phyloP scores from a whole-genome alignment of 2,329 filamentous ascomycete genomes.

The Pseudogymnoascus sp. region DNA sequence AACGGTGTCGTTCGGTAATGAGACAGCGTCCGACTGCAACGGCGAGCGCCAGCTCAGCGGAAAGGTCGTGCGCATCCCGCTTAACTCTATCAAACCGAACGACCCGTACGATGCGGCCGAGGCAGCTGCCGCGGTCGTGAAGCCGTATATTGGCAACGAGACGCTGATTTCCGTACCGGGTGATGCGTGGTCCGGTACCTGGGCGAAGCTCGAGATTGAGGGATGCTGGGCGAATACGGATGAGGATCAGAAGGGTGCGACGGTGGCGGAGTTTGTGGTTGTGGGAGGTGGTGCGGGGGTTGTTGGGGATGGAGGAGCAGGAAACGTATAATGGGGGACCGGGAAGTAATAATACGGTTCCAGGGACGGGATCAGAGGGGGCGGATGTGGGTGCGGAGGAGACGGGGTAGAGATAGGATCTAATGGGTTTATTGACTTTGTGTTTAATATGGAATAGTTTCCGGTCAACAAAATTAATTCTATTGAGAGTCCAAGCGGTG shows the following conservation, averaged over 20 bases:
- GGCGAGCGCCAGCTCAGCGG: conserved; percentile 10
- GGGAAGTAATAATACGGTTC: neutral
- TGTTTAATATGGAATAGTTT: neutral
- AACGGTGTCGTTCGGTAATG: conserved; percentile 43
- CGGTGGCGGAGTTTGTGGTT: conserved; percentile 44
- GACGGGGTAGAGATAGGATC: neutral
- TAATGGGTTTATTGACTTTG: neutral
- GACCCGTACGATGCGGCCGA: conserved; percentile 20
- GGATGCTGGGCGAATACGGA: conserved; percentile 33
- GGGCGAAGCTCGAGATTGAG: conserved; percentile 34
- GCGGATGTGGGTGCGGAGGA: neutral
- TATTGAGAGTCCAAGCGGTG: neutral
- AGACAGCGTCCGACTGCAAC: conserved; percentile 14
- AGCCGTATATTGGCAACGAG: conserved; percentile 24
- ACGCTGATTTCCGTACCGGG: conserved; percentile 21
- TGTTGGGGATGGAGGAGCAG: neutral
- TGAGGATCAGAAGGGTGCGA: conserved; percentile 35
- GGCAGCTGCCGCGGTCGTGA: conserved; percentile 7
- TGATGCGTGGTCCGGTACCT: conserved; percentile 24
- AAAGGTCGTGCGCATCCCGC: conserved; percentile 13
- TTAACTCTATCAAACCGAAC: conserved; percentile 18
- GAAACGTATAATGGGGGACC: neutral
- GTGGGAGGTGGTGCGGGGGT: conserved; percentile 14
- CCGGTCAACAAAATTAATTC: neutral
- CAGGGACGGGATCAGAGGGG: neutral